These are phyloP conservation scores for Musa schizocarpa DNA, from an alignment of 176 grass and related monocot genomes.

Conservation along the genomic window DNA sequence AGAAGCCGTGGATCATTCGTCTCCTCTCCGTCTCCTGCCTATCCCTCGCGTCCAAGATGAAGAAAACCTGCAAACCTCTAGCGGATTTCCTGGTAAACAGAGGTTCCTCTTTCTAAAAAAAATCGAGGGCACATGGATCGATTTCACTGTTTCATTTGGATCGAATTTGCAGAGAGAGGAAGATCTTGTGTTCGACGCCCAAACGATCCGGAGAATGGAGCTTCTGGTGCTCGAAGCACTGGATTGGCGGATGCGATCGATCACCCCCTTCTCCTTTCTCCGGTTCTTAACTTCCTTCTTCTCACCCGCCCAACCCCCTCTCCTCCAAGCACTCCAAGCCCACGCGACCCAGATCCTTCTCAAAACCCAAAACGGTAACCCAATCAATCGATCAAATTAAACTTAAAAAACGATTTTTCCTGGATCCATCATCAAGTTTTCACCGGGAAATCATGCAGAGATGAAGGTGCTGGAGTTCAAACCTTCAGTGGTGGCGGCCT, in stretches of 20 bases:
- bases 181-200: not conserved
- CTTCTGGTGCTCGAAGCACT: slow-evolving; percentile 10
- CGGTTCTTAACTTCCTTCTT: slow-evolving; percentile 10
- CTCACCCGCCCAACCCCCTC: not conserved
- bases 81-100: slow-evolving; percentile 4
- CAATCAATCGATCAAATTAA: not conserved
- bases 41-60: slow-evolving; percentile 22
- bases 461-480: slow-evolving; percentile 7
- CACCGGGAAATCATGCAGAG: not conserved
- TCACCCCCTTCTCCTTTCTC: slow-evolving; percentile 20
- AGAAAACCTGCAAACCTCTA: not conserved
- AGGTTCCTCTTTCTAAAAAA: not conserved
- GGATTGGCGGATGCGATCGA: slow-evolving; percentile 20
- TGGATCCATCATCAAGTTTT: no score
- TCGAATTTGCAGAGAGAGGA: not conserved
- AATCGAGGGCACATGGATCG: not conserved
- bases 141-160: not conserved
- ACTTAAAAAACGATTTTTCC: not conserved
- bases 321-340: not conserved
- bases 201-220: slow-evolving; percentile 10
- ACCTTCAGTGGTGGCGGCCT: slow-evolving; percentile 5
- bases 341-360: slow-evolving; percentile 1
- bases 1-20: slow-evolving; percentile 8
- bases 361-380: not conserved
- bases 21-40: slow-evolving; percentile 14